Base-by-base conservation (phyloP, 345 rosid genomes). In the Salix dunnii region DNA sequence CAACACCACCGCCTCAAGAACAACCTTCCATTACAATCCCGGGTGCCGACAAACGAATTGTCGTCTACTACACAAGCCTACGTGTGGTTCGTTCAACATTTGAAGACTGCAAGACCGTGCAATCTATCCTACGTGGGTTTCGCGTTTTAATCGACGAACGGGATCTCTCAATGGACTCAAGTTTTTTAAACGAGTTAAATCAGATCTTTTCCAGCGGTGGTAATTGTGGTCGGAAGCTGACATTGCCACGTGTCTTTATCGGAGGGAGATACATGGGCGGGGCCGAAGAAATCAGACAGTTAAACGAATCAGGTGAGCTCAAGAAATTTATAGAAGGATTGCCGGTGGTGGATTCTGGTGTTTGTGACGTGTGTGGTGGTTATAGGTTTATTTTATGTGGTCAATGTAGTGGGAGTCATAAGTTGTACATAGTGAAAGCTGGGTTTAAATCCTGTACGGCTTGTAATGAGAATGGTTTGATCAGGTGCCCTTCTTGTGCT, bases 381-480 rank as follows among this genome's bases (percentile, higher is more conserved):
- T 79, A 89, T 48, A 55, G 94, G 70, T 96, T 92, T 75, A 83
- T 90, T 10, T 79, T 92, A 74, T 96, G 99, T 82, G 18, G 68
- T 6, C 81, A 74, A 0, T 96, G 99, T 70, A 72, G 87, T 64
- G 99, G 98, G 40, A 93, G 98, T 85, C 96, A 87, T 71, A 96
- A 93, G 87, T 33, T 96, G 70, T 90, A 89, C 77, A 74, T 72
- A 43, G 93, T 87, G 75, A 91, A 93, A 79, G 38, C 38, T 78
- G 87, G 96, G 48, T 93, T 96, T 80, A 85, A 83, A 81, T 76
- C 84, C 14, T 96, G 99, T 68, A 74, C 82, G 35, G 72, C 51
- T 35, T 96, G 99, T 80, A 96, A 96, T 62, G 97, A 90, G 89
- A 91, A 96, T 79, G 99, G 99, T 64, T 86, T 96, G 58, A 76